Percentiles rank a stretch among this genome's conserved stretches.
Evolutionary conservation across 1,284 basidiomycete genomes (phyloP).

Genomic region (Peniophora sp.): DNA sequence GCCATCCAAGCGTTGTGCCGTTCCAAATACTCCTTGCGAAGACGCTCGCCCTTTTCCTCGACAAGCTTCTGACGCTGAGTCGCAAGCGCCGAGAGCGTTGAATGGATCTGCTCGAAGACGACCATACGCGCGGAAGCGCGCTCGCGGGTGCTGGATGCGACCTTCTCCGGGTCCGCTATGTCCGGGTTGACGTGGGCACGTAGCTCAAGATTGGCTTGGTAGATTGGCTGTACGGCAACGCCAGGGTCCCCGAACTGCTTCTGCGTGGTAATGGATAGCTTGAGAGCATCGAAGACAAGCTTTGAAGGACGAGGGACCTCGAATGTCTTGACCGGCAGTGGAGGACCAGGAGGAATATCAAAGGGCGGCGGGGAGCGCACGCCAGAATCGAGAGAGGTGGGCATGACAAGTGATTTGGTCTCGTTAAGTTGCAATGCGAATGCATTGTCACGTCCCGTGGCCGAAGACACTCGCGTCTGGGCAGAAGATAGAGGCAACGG

Average conservation of each 20-base stretch:
- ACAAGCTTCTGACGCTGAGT: conserved; percentile 40
- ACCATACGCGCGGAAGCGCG: conserved; percentile 32
- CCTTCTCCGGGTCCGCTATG: no score
- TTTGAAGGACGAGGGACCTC: neutral
- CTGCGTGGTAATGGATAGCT: conserved; percentile 52
- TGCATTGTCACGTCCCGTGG: no score
- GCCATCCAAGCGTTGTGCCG: conserved; percentile 66
- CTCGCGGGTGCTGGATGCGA: conserved; percentile 16
- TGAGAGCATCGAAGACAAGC: conserved; percentile 49
- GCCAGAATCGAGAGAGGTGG: no score
- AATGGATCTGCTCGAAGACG: conserved; percentile 22
- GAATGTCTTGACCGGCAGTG: neutral
- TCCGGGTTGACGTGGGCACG: no score
- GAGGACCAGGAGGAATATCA: no score
- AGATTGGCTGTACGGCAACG: no score
- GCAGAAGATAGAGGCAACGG: no score
- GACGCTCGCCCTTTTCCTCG: conserved; percentile 43
- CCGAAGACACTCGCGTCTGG: no score
- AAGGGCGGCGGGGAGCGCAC: no score
- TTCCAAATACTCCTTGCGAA: conserved; percentile 61
- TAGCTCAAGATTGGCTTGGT: no score
- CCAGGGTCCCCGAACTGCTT: conserved; percentile 35
- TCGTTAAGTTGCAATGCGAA: no score
- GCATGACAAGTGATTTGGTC: no score
- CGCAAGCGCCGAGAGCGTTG: conserved; percentile 27